A percentile compares a stretch with the other conserved stretches of the same genome.
Conservation (phyloP, 768 basidiomycete genomes). For the Pisolithus tinctorius region DNA sequence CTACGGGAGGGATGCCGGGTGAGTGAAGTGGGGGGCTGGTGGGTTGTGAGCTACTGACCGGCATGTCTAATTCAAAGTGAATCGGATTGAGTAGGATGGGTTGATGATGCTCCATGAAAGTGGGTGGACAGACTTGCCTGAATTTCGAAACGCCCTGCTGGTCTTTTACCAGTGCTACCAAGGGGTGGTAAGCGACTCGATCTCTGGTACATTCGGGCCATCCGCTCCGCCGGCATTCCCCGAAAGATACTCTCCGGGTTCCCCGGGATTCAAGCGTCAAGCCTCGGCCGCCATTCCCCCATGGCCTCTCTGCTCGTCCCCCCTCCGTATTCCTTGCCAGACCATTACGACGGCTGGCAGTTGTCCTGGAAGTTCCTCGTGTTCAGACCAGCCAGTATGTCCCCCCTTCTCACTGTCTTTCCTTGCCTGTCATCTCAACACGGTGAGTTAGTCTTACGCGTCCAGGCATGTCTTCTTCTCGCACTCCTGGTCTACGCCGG, state of each 20-base stretch:
- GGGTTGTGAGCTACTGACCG: slow-evolving; percentile 14
- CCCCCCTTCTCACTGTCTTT: not conserved
- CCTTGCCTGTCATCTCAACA: not conserved
- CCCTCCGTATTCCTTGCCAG: slow-evolving; percentile 43
- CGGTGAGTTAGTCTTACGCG: slow-evolving; percentile 46
- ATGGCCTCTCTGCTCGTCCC: slow-evolving; percentile 39
- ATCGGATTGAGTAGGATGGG: slow-evolving; percentile 9
- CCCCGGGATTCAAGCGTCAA: not conserved
- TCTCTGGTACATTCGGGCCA: not conserved
- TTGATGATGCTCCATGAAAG: slow-evolving; percentile 20
- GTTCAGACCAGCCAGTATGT: slow-evolving; percentile 74
- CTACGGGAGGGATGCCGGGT: slow-evolving; percentile 8
- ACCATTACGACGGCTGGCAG: slow-evolving; percentile 70
- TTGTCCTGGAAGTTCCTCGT: slow-evolving; percentile 68
- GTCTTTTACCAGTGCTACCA: not conserved
- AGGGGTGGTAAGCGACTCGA: too few species aligned
- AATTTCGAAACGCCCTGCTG: not conserved
- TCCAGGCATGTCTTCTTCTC: slow-evolving; percentile 52
- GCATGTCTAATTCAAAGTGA: slow-evolving; percentile 24
- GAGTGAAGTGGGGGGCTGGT: not conserved
- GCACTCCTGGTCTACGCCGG: slow-evolving; percentile 50
- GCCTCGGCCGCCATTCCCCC: not conserved
- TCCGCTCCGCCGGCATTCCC: not conserved
- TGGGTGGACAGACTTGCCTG: slow-evolving; percentile 3
- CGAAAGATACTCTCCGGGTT: not conserved